Evolutionary conservation across 257 asterid genomes (phyloP).

Genomic region (Leptodermis oblonga): DNA sequence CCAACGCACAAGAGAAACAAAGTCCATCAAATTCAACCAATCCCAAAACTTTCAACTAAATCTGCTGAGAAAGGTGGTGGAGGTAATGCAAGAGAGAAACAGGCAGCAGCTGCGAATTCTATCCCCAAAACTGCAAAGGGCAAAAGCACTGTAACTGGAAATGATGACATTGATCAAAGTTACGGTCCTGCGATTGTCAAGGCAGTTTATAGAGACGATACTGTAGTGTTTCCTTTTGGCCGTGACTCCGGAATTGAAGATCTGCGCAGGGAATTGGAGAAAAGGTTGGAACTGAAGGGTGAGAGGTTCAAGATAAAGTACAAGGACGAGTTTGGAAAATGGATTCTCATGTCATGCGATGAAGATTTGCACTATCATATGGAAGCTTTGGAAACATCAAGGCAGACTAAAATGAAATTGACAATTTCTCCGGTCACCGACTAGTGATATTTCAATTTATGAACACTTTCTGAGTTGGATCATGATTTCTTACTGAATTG

Average conservation of each 20-base stretch:
- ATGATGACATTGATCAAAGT: neutral
- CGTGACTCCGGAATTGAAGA: neutral
- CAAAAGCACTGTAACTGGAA: neutral
- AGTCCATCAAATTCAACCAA: neutral
- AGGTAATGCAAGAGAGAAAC: neutral
- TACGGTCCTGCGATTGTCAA: neutral
- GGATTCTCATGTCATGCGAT: neutral
- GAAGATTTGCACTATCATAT: neutral
- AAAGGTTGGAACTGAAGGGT: neutral
- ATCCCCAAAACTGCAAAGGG: neutral
- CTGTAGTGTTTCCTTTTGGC: neutral
- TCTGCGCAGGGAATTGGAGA: neutral
- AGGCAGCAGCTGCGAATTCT: neutral
- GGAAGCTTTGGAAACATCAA: neutral
- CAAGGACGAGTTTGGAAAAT: neutral
- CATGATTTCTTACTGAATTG: no score
- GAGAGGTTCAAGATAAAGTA: slow-evolving; percentile 4
- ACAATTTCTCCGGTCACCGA: neutral
- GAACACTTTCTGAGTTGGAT: no score
- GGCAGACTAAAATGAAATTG: neutral
- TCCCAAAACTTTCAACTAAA: neutral
- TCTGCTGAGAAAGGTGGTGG: neutral
- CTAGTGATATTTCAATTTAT: no score
- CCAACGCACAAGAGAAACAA: neutral
- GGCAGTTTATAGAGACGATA: neutral